Base-by-base conservation (phyloP, 1,284 basidiomycete genomes). In the Meripilus lineatus region DNA sequence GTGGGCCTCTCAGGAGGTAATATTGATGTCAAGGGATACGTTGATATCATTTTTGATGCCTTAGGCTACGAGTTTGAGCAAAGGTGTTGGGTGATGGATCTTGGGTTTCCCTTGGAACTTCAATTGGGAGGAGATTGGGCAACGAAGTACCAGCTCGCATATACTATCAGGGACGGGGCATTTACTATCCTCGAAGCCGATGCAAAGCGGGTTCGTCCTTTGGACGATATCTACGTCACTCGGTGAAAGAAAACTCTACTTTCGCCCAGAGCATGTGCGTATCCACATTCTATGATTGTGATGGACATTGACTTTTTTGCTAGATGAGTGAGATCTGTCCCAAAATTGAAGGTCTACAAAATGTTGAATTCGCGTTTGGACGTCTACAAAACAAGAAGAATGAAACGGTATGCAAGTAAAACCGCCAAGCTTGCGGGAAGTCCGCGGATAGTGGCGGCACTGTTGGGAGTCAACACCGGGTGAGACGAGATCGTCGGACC, bases 41-140 rank as follows among this genome's bases (percentile, higher is more conserved):
- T 48, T 5, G 35, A 32, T 20, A 32, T 48, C 13, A 17, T 37
- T 22, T 50, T 50, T 33, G 46, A 50, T 32, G 44, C 42, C 17
- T 24, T 36, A n/a, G 49, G 49, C 13, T 48, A 37, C 26, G 47
- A 50, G 47, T 50, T 48, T 33, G 22, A 33, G 6, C 21, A 42
- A 30, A 39, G 6, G 17, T 50, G 36, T 32, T 50, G 49, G 49
- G 49, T 50, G 26, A 22, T 40, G 5, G 23, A 48, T 26, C 17
- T 50, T 11, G 39, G 34, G 20, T 17, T 42, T 21, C 47, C 47
- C 5, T 15, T 49, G 21, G 47, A 49, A 6, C 33, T 49, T 3
- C 17, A 47, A 18, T 23, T 49, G 7, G 47, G 44, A 18, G 5
- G 6, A 13, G 47, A 49, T 20, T 49, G 38, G 44, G 14, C 20